Evolutionary conservation across 2,329 filamentous ascomycete species (phyloP).

Genomic region (Colletotrichum musicola): DNA sequence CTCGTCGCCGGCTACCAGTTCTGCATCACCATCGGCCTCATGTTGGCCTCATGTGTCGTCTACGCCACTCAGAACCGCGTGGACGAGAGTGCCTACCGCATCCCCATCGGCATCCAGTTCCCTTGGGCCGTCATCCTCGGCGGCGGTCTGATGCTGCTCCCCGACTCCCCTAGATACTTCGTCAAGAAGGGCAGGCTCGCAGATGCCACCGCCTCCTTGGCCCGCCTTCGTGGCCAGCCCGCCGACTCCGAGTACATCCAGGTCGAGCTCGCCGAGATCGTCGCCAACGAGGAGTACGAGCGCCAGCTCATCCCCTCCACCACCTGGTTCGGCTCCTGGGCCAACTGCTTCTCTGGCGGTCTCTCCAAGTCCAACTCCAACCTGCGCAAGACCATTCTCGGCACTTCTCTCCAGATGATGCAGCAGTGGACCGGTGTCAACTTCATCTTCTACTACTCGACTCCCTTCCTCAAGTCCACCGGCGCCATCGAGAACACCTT

Average conservation of each 20-base stretch:
- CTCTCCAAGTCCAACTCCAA: slow-evolving; percentile 74
- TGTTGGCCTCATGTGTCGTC: slow-evolving; percentile 80
- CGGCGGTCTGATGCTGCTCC: slow-evolving; percentile 78
- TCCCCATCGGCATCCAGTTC: slow-evolving; percentile 85
- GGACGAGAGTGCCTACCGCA: slow-evolving; percentile 79
- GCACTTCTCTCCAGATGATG: slow-evolving; percentile 84
- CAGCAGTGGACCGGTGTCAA: slow-evolving; percentile 89
- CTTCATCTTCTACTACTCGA: slow-evolving; percentile 92
- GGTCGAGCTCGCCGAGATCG: slow-evolving; percentile 84
- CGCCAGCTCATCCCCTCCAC: slow-evolving; percentile 73
- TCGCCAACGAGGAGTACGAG: slow-evolving; percentile 92
- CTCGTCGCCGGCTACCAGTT: slow-evolving; percentile 88
- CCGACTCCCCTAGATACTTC: slow-evolving; percentile 88
- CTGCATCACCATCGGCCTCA: slow-evolving; percentile 83
- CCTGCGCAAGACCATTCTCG: slow-evolving; percentile 77
- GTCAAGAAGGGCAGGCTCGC: slow-evolving; percentile 82
- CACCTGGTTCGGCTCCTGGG: slow-evolving; percentile 78
- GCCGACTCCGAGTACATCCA: slow-evolving; percentile 80
- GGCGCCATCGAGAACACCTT: slow-evolving; percentile 83
- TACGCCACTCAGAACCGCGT: slow-evolving; percentile 75
- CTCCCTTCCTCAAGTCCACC: slow-evolving; percentile 84
- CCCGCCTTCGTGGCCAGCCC: slow-evolving; percentile 80
- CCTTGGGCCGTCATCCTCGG: slow-evolving; percentile 83
- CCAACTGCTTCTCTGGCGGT: slow-evolving; percentile 74
- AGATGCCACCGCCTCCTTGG: slow-evolving; percentile 71